Evolutionary conservation across 176 grass and related monocot genomes (phyloP).

Genomic region (Tillandsia leiboldiana): DNA sequence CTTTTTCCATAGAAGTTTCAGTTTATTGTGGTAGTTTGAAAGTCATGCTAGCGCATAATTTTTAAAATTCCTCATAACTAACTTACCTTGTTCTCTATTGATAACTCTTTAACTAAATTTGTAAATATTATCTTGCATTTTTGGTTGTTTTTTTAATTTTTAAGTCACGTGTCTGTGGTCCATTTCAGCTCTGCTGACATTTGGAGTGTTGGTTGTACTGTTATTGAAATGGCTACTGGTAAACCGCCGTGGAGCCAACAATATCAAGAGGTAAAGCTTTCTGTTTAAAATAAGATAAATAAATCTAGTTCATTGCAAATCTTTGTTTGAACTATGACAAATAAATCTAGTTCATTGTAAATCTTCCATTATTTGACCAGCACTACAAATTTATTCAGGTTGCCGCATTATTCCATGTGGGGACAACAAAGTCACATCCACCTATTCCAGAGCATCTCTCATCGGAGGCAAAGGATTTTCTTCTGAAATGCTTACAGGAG

Average conservation of each 20-base stretch:
- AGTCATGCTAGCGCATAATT: too few species aligned
- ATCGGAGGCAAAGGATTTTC: slow-evolving; percentile 85
- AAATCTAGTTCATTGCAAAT: not conserved
- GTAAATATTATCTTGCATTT: not conserved
- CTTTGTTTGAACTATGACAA: not conserved
- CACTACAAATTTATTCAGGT: slow-evolving; percentile 42
- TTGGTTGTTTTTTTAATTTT: slow-evolving; percentile 19
- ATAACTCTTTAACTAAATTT: too few species aligned
- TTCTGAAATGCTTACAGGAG: slow-evolving; percentile 96
- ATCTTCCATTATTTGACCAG: slow-evolving; percentile 4
- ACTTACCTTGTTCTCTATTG: too few species aligned
- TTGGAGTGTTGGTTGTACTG: slow-evolving; percentile 98
- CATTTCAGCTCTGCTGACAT: slow-evolving; percentile 86
- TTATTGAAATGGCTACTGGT: slow-evolving; percentile 99
- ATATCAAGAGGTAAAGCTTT: slow-evolving; percentile 68
- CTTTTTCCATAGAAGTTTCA: too few species aligned
- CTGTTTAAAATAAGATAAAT: not conserved
- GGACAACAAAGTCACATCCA: slow-evolving; percentile 93
- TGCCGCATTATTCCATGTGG: slow-evolving; percentile 95
- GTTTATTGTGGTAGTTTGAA: too few species aligned
- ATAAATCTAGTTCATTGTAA: not conserved
- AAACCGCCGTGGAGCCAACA: slow-evolving; percentile 98
- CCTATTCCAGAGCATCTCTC: slow-evolving; percentile 98
- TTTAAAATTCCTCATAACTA: too few species aligned
- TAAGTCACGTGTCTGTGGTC: slow-evolving; percentile 10